Evolutionary conservation across 2,329 filamentous ascomycete species (phyloP).

Genomic region (Colletotrichum cuscutae): DNA sequence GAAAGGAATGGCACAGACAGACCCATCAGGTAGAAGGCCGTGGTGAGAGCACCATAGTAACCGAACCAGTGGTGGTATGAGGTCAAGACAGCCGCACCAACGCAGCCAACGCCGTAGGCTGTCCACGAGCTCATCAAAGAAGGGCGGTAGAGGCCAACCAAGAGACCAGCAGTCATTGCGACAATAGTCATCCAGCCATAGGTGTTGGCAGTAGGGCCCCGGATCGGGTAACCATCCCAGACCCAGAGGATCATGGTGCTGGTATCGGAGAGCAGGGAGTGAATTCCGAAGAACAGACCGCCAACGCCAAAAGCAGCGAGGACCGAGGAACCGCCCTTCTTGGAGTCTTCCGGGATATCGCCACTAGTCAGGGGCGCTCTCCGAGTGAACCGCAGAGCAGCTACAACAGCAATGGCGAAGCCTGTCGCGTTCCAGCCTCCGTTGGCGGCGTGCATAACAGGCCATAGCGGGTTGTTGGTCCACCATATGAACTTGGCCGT

Average conservation of each 20-base stretch:
- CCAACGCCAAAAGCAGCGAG: constrained; percentile 83
- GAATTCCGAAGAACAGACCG: constrained; percentile 87
- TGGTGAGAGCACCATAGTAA: constrained; percentile 82
- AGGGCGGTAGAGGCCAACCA: constrained; percentile 80
- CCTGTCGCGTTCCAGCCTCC: constrained; percentile 93
- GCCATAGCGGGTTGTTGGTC: constrained; percentile 98
- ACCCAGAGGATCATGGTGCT: constrained; percentile 99
- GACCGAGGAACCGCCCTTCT: constrained; percentile 71
- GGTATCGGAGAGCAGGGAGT: constrained; percentile 93
- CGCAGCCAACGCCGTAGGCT: constrained; percentile 79
- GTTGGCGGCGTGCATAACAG: constrained; percentile 88
- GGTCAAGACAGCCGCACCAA: constrained; percentile 83
- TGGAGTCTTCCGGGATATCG: constrained; percentile 42
- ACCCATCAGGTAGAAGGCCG: constrained; percentile 85
- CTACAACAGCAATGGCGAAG: constrained; percentile 78
- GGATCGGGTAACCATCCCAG: constrained; percentile 94
- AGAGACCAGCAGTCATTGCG: constrained; percentile 85
- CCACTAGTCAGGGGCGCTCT: constrained; percentile 62
- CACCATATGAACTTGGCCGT: constrained; percentile 92
- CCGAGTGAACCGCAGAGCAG: constrained; percentile 80
- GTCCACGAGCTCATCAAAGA: constrained; percentile 80
- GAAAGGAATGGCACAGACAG: constrained; percentile 79
- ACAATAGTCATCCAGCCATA: constrained; percentile 89
- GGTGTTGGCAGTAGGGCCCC: constrained; percentile 87
- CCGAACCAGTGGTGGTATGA: constrained; percentile 85